These are phyloP conservation scores for Suhomyces bokatorum DNA, from an alignment of 1,139 yeast genomes.

Conservation along the genomic window DNA sequence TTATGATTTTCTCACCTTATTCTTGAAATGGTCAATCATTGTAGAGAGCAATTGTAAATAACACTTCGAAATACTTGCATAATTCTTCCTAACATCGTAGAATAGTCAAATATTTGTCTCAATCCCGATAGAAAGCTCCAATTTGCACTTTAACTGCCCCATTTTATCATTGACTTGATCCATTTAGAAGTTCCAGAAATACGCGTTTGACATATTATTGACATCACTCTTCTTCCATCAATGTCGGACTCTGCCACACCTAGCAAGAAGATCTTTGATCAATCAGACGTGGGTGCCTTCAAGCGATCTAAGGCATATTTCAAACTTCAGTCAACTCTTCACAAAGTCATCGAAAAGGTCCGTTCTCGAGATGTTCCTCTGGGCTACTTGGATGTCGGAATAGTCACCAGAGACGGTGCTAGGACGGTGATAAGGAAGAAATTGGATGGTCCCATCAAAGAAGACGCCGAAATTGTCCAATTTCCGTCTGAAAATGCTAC, in stretches of 20 bases:
- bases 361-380: constrained; percentile 32
- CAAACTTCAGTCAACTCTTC: constrained; percentile 25
- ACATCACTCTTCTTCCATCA: background rate
- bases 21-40: too few relatives aligned
- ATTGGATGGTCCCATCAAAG: constrained; percentile 7
- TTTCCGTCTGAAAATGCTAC: background rate
- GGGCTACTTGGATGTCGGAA: constrained; percentile 21
- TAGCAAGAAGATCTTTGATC: constrained; percentile 34
- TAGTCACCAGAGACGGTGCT: constrained; percentile 23
- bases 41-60: too few relatives aligned
- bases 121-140: too few relatives aligned
- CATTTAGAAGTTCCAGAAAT: background rate
- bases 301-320: constrained; percentile 30
- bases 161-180: background rate
- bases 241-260: constrained; percentile 18
- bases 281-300: constrained; percentile 29
- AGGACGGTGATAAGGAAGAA: background rate
- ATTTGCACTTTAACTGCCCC: too few relatives aligned
- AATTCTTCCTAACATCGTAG: too few relatives aligned
- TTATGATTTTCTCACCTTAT: too few relatives aligned
- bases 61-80: too few relatives aligned
- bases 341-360: constrained; percentile 26
- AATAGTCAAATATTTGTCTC: too few relatives aligned
- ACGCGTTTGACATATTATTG: background rate
- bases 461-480: background rate